Evolutionary conservation across 1,284 basidiomycete species (phyloP), one percentile per base, ranked within the genome.

Genomic region (Apiotrichum porosum): DNA sequence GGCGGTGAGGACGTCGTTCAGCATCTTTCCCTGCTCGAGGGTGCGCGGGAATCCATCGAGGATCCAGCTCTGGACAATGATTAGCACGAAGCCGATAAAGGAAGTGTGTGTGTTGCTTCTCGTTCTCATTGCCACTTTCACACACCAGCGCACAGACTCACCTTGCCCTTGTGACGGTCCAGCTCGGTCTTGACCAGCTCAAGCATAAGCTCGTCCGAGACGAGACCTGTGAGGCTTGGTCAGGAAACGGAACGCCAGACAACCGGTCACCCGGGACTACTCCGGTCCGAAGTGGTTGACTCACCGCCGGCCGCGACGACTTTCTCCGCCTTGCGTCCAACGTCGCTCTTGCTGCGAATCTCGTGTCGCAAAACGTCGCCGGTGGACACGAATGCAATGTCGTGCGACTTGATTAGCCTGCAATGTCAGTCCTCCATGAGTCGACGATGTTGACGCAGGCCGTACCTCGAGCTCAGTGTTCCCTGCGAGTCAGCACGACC

Each of bases 21-120:
- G 79, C 37, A 94, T 77, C 67, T 84, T 77, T 1, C 89, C 94
- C 73, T 99, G 94, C 15, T 81, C 83, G 2, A 94, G 73, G 3
- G 94, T 99, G 33, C 94, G 83, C 26, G 94, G 94, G 66, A 98
- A 98, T 6, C 94, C 94, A 64, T 99, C 94, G 30, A 98, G 74
- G 56, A 97, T 86, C 93, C 93, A 97, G 60, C 67, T 70, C 71
- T 73, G 52, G 0, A 15, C 8, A 15, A 23, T 42, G 28, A 31
- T 17, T 24, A 44, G 33, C 49, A 42, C 36, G 22, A 2, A 5
- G 19, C 21, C 1, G 15, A 6, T 2, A 32, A 10, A 33, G 18
- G n/a, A n/a, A n/a, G n/a, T n/a, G n/a, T n/a, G n/a, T n/a, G n/a
- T n/a, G 26, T 28, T 28, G 8, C 12, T 28, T 28, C 22, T 32